Percentiles rank a stretch among this genome's conserved stretches.
Evolutionary conservation across 2,329 filamentous ascomycete genomes (phyloP).

Genomic region (Phaeosphaeriaceae sp.): DNA sequence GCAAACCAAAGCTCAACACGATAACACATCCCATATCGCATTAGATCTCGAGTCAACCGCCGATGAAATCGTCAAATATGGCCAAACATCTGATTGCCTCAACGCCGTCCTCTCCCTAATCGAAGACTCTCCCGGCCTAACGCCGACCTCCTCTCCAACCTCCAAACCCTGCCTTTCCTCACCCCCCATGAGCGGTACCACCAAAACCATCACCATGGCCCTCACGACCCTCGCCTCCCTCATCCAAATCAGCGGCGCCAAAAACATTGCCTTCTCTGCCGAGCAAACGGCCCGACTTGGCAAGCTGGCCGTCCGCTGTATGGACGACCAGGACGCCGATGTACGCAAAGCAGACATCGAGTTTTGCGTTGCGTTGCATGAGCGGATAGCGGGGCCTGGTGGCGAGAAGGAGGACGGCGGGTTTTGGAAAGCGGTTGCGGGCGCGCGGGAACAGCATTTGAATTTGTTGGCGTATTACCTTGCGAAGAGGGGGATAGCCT

Average conservation of each 20-base stretch:
- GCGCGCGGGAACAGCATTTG: constrained; percentile 73
- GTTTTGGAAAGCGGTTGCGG: constrained; percentile 73
- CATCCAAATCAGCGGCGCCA: constrained; percentile 42
- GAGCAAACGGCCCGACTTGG: constrained; percentile 49
- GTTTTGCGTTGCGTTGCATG: constrained; percentile 75
- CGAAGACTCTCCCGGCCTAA: constrained; percentile 36
- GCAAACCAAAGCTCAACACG: constrained; percentile 68
- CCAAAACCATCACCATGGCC: constrained; percentile 48
- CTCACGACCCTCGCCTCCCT: constrained; percentile 48
- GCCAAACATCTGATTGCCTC: constrained; percentile 63
- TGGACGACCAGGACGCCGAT: constrained; percentile 49
- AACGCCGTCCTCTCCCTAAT: constrained; percentile 47
- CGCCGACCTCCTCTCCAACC: constrained; percentile 34
- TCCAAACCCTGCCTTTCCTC: constrained; percentile 44
- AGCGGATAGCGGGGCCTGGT: constrained; percentile 40
- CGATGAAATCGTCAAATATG: constrained; percentile 71
- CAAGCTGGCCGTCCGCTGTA: constrained; percentile 45
- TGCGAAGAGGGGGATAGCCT: constrained; percentile 54
- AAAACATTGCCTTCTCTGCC: constrained; percentile 36
- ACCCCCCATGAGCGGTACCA: constrained; percentile 19
- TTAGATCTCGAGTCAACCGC: constrained; percentile 76
- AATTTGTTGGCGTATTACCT: constrained; percentile 83
- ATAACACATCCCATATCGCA: constrained; percentile 73
- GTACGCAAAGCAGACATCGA: constrained; percentile 74
- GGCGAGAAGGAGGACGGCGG: constrained; percentile 46